phyloP scores from a whole-genome alignment of 352 stramenopile genomes.

The Phytophthora multivora region DNA sequence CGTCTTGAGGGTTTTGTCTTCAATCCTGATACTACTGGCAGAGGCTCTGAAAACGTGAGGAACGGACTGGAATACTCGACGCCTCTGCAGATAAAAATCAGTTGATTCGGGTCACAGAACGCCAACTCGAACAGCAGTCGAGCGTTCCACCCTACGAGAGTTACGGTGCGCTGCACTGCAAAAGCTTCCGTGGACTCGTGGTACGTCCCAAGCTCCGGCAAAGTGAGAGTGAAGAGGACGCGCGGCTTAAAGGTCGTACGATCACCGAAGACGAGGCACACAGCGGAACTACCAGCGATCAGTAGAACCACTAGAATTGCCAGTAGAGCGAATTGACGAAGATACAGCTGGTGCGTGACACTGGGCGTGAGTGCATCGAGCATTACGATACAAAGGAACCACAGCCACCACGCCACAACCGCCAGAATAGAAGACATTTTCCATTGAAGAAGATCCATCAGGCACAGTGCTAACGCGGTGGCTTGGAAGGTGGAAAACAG shows the following conservation, averaged over 20 bases:
- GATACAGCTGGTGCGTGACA: constrained; percentile 4
- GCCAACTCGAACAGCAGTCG: constrained; percentile 21
- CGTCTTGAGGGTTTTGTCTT: not conserved
- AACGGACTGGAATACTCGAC: constrained; percentile 26
- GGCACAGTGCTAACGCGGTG: constrained; percentile 19
- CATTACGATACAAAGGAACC: constrained; percentile 52
- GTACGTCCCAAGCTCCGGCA: constrained; percentile 6
- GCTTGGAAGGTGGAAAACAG: constrained; percentile 29
- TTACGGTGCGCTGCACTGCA: constrained; percentile 27
- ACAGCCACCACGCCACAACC: constrained; percentile 48
- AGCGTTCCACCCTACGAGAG: constrained; percentile 28
- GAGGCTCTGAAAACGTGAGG: constrained; percentile 20
- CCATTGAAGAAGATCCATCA: constrained; percentile 45
- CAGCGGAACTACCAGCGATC: constrained; percentile 2
- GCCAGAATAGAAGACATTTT: constrained; percentile 33
- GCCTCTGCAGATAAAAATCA: constrained; percentile 27
- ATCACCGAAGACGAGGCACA: constrained; percentile 9
- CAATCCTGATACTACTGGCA: not conserved
- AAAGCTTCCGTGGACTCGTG: constrained; percentile 9
- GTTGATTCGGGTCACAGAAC: constrained; percentile 7
- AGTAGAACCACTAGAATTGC: constrained; percentile 14
- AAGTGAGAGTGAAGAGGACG: constrained; percentile 9
- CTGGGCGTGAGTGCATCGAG: constrained; percentile 56
- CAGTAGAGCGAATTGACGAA: constrained; percentile 11
- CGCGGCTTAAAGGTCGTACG: constrained; percentile 18